A percentile compares a stretch with the other conserved stretches of the same genome.
Evolutionary conservation across 78 protist species (phyloP).

Genomic region (Dictyostelium brefeldianum): DNA sequence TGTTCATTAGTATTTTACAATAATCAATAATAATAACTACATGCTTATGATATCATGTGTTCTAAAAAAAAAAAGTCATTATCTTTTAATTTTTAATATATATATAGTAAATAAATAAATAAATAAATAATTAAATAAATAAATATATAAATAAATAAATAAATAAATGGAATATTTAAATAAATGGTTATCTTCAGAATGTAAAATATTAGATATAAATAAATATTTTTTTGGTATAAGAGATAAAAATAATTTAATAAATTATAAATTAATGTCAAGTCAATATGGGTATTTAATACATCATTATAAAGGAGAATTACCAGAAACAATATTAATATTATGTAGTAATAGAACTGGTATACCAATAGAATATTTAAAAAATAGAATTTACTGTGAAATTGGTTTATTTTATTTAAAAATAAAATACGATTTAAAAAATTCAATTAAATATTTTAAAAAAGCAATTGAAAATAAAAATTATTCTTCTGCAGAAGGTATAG

Average conservation of each 20-base stretch:
- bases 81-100: too few species aligned
- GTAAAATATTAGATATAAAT: conserved; percentile 6
- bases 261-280: conserved; percentile 23
- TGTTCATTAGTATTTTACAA: too few species aligned
- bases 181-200: conserved; percentile 22
- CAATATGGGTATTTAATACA: conserved; percentile 9
- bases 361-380: conserved; percentile 22
- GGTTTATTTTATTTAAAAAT: not conserved
- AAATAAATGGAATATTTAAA: conserved; percentile 24
- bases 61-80: too few species aligned
- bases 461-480: not conserved
- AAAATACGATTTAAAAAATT: not conserved
- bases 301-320: not conserved
- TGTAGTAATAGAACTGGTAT: conserved; percentile 24
- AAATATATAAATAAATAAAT: not conserved
- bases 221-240: conserved; percentile 38
- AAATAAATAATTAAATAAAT: not conserved
- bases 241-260: not conserved
- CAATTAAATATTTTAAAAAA: not conserved
- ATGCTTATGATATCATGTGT: too few species aligned
- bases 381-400: conserved; percentile 23
- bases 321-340: not conserved
- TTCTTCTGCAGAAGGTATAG: not conserved
- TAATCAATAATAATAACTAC: too few species aligned
- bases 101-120: too few species aligned